Conservation (phyloP, 2,329 filamentous ascomycete species). For the Penicillium sp. region DNA sequence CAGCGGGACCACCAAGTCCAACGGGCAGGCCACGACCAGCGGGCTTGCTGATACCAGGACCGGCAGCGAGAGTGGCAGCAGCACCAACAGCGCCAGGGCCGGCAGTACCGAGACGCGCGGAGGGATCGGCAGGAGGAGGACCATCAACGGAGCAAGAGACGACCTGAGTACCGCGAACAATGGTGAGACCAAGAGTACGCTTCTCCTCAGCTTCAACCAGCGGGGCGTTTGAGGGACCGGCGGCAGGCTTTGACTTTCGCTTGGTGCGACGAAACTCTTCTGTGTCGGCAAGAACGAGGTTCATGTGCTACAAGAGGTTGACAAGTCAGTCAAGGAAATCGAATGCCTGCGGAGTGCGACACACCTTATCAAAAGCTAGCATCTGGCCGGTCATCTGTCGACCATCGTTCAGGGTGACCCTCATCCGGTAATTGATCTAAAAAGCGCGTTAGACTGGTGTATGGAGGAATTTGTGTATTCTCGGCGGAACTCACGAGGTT, state of each 20-base stretch:
- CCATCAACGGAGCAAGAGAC: slow-evolving; percentile 95
- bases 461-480: background rate
- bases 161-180: slow-evolving; percentile 91
- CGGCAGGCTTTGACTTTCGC: slow-evolving; percentile 70
- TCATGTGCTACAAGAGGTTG: slow-evolving; percentile 76
- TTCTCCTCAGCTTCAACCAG: slow-evolving; percentile 92
- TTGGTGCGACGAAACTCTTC: slow-evolving; percentile 96
- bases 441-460: slow-evolving; percentile 49
- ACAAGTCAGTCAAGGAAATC: slow-evolving; percentile 9
- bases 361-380: slow-evolving; percentile 96
- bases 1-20: slow-evolving; percentile 84
- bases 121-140: slow-evolving; percentile 90
- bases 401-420: slow-evolving; percentile 90
- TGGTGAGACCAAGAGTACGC: slow-evolving; percentile 91
- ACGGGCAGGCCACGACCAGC: slow-evolving; percentile 83
- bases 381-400: slow-evolving; percentile 97
- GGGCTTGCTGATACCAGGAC: slow-evolving; percentile 86
- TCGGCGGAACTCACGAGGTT: slow-evolving; percentile 58
- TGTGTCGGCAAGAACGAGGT: slow-evolving; percentile 95
- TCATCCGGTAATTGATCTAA: slow-evolving; percentile 99
- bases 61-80: slow-evolving; percentile 72
- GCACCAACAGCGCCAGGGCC: slow-evolving; percentile 59
- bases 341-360: slow-evolving; percentile 11
- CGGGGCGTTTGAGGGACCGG: slow-evolving; percentile 61
- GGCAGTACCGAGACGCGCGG: slow-evolving; percentile 79